Percentiles rank a stretch among this genome's conserved stretches.
phyloP scores from a whole-genome alignment of 2,329 filamentous ascomycete species.

The Endothia cerciana region DNA sequence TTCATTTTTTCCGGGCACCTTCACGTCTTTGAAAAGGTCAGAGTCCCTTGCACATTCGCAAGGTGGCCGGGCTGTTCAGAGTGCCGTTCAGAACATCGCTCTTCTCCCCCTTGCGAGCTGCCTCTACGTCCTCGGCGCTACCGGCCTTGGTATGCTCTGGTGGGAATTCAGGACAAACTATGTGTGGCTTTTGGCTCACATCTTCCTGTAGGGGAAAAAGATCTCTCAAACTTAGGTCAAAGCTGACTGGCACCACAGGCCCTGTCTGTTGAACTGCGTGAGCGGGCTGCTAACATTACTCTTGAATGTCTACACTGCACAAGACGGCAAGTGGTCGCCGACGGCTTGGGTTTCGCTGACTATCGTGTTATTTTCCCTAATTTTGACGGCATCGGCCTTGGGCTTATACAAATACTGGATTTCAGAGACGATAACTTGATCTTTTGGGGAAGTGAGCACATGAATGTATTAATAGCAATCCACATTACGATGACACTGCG shows the following conservation, averaged over 20 bases:
- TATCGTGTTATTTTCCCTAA: no score
- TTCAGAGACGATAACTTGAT: no score
- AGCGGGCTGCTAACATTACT: neutral
- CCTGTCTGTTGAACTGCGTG: neutral
- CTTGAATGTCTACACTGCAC: slow-evolving; percentile 11
- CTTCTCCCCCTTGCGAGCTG: neutral
- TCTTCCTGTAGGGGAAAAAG: neutral
- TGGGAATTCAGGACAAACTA: neutral
- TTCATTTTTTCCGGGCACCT: neutral
- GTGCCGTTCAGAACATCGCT: neutral
- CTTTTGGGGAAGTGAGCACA: no score
- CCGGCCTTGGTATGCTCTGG: neutral
- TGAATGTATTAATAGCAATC: no score
- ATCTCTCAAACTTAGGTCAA: no score
- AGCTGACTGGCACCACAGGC: neutral
- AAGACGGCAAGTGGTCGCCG: slow-evolving; percentile 4
- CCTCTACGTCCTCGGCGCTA: neutral
- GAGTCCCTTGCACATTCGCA: neutral
- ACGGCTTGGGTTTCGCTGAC: slow-evolving; percentile 2
- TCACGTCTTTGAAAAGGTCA: slow-evolving; percentile 1
- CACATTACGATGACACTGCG: no score
- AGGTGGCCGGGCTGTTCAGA: neutral
- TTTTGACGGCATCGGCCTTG: no score
- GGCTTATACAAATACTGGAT: no score
- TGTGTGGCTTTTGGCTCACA: neutral